These are phyloP conservation scores for Fusarium nanum DNA, from an alignment of 2,329 filamentous ascomycete species.

Conservation along the genomic window DNA sequence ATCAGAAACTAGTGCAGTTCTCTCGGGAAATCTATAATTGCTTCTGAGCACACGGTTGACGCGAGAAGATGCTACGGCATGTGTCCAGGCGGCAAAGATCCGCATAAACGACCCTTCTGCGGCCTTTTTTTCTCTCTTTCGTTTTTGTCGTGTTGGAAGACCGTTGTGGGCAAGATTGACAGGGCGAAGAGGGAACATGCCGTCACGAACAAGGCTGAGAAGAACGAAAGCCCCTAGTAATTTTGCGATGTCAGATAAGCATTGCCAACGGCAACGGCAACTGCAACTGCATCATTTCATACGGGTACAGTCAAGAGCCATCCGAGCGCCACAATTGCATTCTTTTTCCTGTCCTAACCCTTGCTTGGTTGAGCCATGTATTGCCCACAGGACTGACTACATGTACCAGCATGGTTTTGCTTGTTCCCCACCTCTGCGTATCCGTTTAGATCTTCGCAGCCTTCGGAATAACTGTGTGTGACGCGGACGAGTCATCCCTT, in stretches of 20 bases:
- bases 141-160: not conserved
- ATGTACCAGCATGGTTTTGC: not conserved
- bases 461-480: not conserved
- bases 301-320: constrained; percentile 18
- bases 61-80: constrained; percentile 25
- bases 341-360: not conserved
- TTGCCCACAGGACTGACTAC: not conserved
- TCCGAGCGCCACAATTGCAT: constrained; percentile 11
- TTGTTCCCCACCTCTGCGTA: not conserved
- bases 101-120: not conserved
- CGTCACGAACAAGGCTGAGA: constrained; percentile 10
- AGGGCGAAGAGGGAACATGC: constrained; percentile 21
- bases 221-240: not conserved
- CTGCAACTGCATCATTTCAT: not conserved
- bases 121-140: not conserved
- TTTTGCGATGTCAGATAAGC: constrained; percentile 1
- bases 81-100: constrained; percentile 22
- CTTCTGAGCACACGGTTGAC: constrained; percentile 41
- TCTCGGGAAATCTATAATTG: constrained; percentile 49
- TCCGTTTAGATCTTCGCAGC: not conserved
- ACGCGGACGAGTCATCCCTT: not conserved
- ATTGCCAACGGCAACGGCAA: constrained; percentile 15
- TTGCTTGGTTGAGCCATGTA: not conserved
- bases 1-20: constrained; percentile 46
- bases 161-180: constrained; percentile 9